phyloP scores from a whole-genome alignment of 2,329 filamentous ascomycete genomes.

The Nothophoma quercina region DNA sequence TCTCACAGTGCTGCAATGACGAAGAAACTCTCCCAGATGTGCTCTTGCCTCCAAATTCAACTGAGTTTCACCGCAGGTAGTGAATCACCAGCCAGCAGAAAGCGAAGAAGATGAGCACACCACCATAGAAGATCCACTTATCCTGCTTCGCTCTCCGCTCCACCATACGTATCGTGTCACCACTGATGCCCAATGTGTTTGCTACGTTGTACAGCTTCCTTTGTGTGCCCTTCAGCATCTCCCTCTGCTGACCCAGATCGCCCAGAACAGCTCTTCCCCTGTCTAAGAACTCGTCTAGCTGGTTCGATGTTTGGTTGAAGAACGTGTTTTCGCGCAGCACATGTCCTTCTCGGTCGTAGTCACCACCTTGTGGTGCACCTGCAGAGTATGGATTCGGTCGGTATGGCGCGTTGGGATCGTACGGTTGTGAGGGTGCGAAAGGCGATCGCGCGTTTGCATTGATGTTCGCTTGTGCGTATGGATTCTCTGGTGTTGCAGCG shows the following conservation, averaged over 20 bases:
- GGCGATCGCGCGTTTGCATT: slow-evolving; percentile 35
- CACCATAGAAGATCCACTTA: slow-evolving; percentile 96
- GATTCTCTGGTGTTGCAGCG: slow-evolving; percentile 87
- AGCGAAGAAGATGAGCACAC: slow-evolving; percentile 83
- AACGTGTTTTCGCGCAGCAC: slow-evolving; percentile 90
- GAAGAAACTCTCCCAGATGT: too few species aligned
- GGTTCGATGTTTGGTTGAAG: slow-evolving; percentile 79
- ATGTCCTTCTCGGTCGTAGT: slow-evolving; percentile 77
- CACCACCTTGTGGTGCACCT: slow-evolving; percentile 49
- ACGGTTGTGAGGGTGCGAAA: slow-evolving; percentile 41
- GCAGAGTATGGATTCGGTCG: slow-evolving; percentile 53
- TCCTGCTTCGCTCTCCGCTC: slow-evolving; percentile 91
- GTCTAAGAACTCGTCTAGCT: slow-evolving; percentile 93
- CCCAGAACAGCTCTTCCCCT: slow-evolving; percentile 88
- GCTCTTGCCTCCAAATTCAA: too few species aligned
- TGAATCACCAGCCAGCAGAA: slow-evolving; percentile 94
- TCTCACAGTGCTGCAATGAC: too few species aligned
- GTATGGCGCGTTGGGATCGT: slow-evolving; percentile 44
- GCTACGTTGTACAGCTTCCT: slow-evolving; percentile 88
- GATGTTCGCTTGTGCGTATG: slow-evolving; percentile 67
- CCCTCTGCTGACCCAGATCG: slow-evolving; percentile 86
- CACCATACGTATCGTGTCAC: slow-evolving; percentile 96
- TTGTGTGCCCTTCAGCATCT: slow-evolving; percentile 95
- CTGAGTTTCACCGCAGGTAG: slow-evolving; percentile 66
- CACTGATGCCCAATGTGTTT: slow-evolving; percentile 90